Percentiles rank a stretch among this genome's conserved stretches.
Conservation (phyloP, 2,329 filamentous ascomycete species). For the Fusarium sp. region DNA sequence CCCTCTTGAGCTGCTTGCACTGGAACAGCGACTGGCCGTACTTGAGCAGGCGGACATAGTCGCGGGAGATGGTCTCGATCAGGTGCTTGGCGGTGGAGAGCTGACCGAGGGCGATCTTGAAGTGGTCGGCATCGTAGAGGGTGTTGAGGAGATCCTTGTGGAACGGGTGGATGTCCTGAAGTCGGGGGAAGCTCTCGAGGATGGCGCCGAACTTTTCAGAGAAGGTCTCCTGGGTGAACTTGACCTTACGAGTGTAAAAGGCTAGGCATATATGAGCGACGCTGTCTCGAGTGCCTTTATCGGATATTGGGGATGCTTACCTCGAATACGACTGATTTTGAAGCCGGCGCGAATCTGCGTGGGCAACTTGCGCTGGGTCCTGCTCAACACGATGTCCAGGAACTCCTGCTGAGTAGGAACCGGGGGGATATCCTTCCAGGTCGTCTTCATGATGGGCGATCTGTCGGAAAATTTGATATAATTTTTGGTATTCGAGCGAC, state of each 20-base stretch:
- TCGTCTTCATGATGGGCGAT: conserved; percentile 64
- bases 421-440: conserved; percentile 80
- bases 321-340: conserved; percentile 88
- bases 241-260: conserved; percentile 98
- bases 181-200: conserved; percentile 88
- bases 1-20: conserved; percentile 98
- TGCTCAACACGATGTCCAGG: conserved; percentile 93
- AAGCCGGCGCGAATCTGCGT: conserved; percentile 97
- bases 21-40: conserved; percentile 97
- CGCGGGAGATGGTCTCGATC: conserved; percentile 93
- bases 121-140: conserved; percentile 97
- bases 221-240: conserved; percentile 97
- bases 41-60: conserved; percentile 91
- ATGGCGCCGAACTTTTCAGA: conserved; percentile 91
- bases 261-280: conserved; percentile 54
- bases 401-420: conserved; percentile 95
- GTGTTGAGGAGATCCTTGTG: conserved; percentile 87
- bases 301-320: conserved; percentile 45
- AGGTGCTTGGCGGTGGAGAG: conserved; percentile 94
- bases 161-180: conserved; percentile 96
- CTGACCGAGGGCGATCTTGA: conserved; percentile 95
- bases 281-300: not conserved
- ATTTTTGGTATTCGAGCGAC: conserved; percentile 1
- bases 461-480: conserved; percentile 23
- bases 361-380: conserved; percentile 90